phyloP scores from a whole-genome alignment of 768 basidiomycete species.

The Trametes meyenii region DNA sequence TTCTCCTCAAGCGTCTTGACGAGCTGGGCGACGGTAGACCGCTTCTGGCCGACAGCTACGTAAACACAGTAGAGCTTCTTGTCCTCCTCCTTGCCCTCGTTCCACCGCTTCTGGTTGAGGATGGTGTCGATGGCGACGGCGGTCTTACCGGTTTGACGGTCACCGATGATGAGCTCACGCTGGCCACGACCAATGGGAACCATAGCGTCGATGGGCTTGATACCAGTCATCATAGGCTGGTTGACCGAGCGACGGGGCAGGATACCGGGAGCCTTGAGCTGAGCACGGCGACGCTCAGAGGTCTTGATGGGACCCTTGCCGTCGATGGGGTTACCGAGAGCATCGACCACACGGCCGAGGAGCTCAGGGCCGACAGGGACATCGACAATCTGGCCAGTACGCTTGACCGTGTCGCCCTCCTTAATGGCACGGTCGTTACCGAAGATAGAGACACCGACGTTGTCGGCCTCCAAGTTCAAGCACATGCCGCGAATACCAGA shows the following conservation, averaged over 20 bases:
- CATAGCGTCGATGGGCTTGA: constrained; percentile 99
- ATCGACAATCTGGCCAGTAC: constrained; percentile 99
- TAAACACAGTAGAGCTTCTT: constrained; percentile 99
- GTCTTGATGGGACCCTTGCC: constrained; percentile 98
- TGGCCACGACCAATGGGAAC: constrained; percentile 99
- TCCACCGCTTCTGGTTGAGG: constrained; percentile 99
- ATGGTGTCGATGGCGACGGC: constrained; percentile 99
- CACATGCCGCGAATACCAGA: constrained; percentile 99
- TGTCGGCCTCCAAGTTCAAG: constrained; percentile 99
- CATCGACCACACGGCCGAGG: constrained; percentile 98
- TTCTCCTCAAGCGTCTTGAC: constrained; percentile 99
- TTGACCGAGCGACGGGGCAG: constrained; percentile 98
- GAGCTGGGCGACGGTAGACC: constrained; percentile 98
- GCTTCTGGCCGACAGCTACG: constrained; percentile 99
- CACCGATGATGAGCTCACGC: constrained; percentile 99
- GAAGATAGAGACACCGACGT: constrained; percentile 99
- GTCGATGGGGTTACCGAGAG: constrained; percentile 99
- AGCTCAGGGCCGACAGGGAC: constrained; percentile 97
- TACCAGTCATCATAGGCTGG: constrained; percentile 99
- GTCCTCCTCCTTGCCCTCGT: constrained; percentile 93
- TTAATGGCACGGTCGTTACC: constrained; percentile 98
- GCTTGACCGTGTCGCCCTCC: constrained; percentile 99
- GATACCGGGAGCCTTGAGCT: constrained; percentile 98
- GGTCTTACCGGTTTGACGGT: constrained; percentile 99
- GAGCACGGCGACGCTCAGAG: constrained; percentile 93